Evolutionary conservation across 192 early-diverging fungal genomes (phyloP), one percentile per base, ranked within the genome.

Genomic region (Coemansia sp.): DNA sequence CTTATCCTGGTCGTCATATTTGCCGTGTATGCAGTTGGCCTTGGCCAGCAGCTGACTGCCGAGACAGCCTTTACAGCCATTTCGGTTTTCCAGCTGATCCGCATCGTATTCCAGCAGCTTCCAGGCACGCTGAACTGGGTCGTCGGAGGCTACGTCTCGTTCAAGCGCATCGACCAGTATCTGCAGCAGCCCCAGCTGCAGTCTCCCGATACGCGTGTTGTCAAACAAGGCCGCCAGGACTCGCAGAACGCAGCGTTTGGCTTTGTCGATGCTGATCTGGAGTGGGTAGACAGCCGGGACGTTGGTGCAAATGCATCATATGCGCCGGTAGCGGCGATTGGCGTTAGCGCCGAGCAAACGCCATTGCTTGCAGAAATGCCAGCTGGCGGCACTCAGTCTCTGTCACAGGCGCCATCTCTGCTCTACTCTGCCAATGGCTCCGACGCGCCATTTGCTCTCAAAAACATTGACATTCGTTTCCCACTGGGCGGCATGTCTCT

Each of bases 181-280:
- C 76, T 98, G 36, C 73, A 67, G 8, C 90, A 95, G 64, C 76
- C 83, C 4, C 86, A 95, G 69, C 67, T 93, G 49, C 79, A 84
- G 65, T 67, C 53, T 27, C 69, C 83, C 10, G 62, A 81, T 54
- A 32, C 73, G 61, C 72, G 68, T 42, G 74, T 67, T 18, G 52
- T 14, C 29, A 9, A 6, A 18, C 5, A 9, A 27, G 52, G n/a
- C n/a, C n/a, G n/a, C n/a, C n/a, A 13, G 2, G 19, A 23, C 20
- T 9, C 19, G 7, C 20, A 4, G 6, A 23, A 5, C 16, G 18
- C 1, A 13, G 59, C 35, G 22, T 28, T 70, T 30, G 75, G 69
- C 47, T 78, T 78, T 61, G 62, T n/a, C 6, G 30, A 3, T n/a
- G 74, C 74, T 0, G 65, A 80, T 67, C 57, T 80, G 61, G 58